Base-by-base conservation (phyloP, 148 eudicot species). In the Beta vulgaris region DNA sequence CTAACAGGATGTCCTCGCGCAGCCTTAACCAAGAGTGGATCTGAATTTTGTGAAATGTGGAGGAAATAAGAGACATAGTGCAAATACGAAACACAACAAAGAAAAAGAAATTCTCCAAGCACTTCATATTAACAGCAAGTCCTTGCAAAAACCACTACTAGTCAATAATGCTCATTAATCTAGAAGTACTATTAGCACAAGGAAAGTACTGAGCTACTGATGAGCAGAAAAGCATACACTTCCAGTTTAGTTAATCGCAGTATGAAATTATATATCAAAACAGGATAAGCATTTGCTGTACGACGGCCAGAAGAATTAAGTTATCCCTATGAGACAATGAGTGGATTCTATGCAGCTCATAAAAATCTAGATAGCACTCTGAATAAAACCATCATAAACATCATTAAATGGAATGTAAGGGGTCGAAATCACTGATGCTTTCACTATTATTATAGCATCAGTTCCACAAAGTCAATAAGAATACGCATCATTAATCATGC, bases 11-110 rank as follows among this genome's bases (percentile, higher is more conserved):
- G 88, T 59, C 98, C 96, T 87, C 86, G 90, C 59, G 97, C 97
- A 79, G 98, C 97, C 85, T 85, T 85, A 36, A 95, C 92, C 87
- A 95, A 84, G 72, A 95, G 92, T 1, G 92, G 97, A 73, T 95
- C 98, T 90, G 84, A 76, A 79, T 69, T 60, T 40, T 63, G 25
- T 35, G 26, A 79, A 73, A 42, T 31, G 23, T 19, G 44, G 7
- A 8, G 43, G 67, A 74, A 46, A 67, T 66, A 3, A 65, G 67
- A 66, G 28, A 4, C 6, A 16, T 35, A 81, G 51, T n/a, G n/a
- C 60, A 31, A 1, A 39, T 54, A 29, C 21, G 39, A 34, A 31
- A 62, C 36, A 58, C 39, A 42, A 43, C 29, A 37, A 37, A 36
- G 6, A 36, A 23, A 13, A 70, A 16, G 2, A 29, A 44, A 32